Base-by-base conservation (phyloP, 768 basidiomycete genomes). In the Boletus subcaerulescens region DNA sequence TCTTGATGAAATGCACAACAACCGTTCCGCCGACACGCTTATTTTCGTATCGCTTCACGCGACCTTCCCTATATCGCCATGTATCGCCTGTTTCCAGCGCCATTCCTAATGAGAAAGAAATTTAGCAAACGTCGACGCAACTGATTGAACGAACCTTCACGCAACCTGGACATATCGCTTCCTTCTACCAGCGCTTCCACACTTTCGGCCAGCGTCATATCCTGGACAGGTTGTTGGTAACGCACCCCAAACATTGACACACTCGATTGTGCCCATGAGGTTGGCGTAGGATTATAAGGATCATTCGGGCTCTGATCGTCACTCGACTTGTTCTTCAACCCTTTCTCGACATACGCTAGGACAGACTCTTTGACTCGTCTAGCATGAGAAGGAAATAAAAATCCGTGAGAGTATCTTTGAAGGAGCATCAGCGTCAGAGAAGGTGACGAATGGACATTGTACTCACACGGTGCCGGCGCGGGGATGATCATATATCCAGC, bases 401-500 rank as follows among this genome's bases (percentile, higher is more conserved):
- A 98, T 0, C 96, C 96, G 71, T 97, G 96, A 8, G 93, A 85
- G 67, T 98, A 96, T 12, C 91, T 93, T n/a, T 17, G 52, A 64
- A 12, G n/a, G 8, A 11, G 5, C 17, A 24, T 59, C 20, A 55
- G 47, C 45, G 52, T 7, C 41, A 50, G 52, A 45, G 60, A 45
- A 22, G 22, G 36, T 32, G 33, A 56, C 22, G 35, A 18, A 36
- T 29, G 18, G 26, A 33, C 35, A 44, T 29, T 48, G 24, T 29
- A 78, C 90, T 65, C 76, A 94, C 85, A 96, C 94, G 18, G 95
- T 97, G 45, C 91, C 89, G 15, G 91, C 85, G 46, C 93, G 87
- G 2, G 96, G 96, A 72, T 98, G 96, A 67, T 99, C 95, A 71
- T 99, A 98, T 60, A 99, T 92, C 91, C 93, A 96, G 72, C 96